These are phyloP conservation scores for Solanum piurae DNA, from an alignment of 257 asterid species.

Conservation along the genomic window DNA sequence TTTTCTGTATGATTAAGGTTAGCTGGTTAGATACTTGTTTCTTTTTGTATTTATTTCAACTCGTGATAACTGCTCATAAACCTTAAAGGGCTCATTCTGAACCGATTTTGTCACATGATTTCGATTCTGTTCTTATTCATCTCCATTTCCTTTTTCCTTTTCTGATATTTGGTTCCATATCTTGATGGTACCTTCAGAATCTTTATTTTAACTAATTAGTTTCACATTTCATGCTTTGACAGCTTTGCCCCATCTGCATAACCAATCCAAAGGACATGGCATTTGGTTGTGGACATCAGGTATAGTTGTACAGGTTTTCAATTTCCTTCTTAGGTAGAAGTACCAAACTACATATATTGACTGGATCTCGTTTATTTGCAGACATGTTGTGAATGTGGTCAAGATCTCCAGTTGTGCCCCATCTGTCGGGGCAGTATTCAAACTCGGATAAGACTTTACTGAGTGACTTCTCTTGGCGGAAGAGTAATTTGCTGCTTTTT, in stretches of 20 bases:
- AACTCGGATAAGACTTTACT: slow-evolving; percentile 82
- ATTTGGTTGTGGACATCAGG: slow-evolving; percentile 99
- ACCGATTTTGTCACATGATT: not conserved
- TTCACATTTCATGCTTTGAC: slow-evolving; percentile 5
- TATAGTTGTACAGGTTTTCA: slow-evolving; percentile 6
- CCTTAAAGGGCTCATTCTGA: not conserved
- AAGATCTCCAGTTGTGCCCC: slow-evolving; percentile 58
- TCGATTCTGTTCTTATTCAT: not conserved
- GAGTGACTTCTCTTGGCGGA: not conserved
- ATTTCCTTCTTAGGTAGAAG: not conserved
- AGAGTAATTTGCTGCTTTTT: not conserved
- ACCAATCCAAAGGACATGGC: slow-evolving; percentile 74
- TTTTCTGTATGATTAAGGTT: not conserved
- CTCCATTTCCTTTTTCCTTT: not conserved
- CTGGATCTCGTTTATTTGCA: slow-evolving; percentile 9
- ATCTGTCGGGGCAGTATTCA: slow-evolving; percentile 55
- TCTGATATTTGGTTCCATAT: not conserved
- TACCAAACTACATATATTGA: not conserved
- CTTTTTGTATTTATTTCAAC: not conserved
- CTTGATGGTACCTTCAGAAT: not conserved
- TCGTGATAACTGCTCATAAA: not conserved
- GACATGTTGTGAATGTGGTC: slow-evolving; percentile 83
- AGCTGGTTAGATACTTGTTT: not conserved
- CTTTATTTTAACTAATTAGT: not conserved
- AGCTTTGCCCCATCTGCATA: slow-evolving; percentile 92